Conservation (phyloP, 306 rosid species). For the Lathyrus oleraceus region DNA sequence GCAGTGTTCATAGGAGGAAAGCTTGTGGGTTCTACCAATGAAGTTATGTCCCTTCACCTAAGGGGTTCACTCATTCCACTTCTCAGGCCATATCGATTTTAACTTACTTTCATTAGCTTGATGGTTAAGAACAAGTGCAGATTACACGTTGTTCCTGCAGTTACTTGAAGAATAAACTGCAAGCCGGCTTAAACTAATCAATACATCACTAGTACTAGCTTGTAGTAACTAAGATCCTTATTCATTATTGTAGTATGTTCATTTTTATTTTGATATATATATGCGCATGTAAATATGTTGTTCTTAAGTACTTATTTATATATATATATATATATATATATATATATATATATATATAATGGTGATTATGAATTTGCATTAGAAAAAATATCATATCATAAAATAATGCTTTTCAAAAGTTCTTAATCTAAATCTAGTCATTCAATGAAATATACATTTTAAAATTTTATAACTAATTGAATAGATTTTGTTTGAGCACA, state of each 20-base stretch:
- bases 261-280: too few species aligned
- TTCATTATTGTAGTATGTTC: constrained; percentile 8
- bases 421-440: too few species aligned
- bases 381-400: too few species aligned
- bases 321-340: too few species aligned
- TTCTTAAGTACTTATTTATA: too few species aligned
- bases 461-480: too few species aligned
- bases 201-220: not conserved
- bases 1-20: constrained; percentile 90
- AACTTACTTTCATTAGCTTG: constrained; percentile 17
- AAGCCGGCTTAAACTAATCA: not conserved
- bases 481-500: too few species aligned
- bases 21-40: constrained; percentile 91
- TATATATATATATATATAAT: too few species aligned
- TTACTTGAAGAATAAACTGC: constrained; percentile 48
- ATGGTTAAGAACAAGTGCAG: not conserved
- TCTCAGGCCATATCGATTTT: constrained; percentile 49
- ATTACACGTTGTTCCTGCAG: not conserved
- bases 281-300: too few species aligned
- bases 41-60: constrained; percentile 95
- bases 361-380: too few species aligned
- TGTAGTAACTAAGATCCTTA: constrained; percentile 28
- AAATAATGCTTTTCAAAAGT: too few species aligned
- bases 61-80: constrained; percentile 58
- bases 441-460: too few species aligned